Conservation (phyloP, 2,329 filamentous ascomycete species). For the Aspergillus bombycis region DNA sequence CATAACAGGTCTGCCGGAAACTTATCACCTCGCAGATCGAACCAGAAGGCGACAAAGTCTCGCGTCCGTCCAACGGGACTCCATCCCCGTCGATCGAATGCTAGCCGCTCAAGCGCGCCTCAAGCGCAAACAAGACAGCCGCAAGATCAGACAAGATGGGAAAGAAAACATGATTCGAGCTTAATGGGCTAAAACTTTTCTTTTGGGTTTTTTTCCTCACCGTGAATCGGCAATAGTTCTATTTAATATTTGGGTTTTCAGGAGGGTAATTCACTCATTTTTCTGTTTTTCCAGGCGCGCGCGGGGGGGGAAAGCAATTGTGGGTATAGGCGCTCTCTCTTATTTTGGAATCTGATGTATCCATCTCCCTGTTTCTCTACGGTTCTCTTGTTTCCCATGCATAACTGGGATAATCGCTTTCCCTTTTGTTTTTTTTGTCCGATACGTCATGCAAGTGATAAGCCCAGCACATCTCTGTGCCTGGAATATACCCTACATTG, state of each 20-base stretch:
- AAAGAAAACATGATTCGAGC: slow-evolving; percentile 35
- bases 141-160: slow-evolving; percentile 31
- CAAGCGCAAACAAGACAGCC: slow-evolving; percentile 31
- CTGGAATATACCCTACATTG: slow-evolving; percentile 12
- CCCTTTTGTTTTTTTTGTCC: not conserved
- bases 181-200: slow-evolving; percentile 3
- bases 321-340: slow-evolving; percentile 6
- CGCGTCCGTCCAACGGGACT: slow-evolving; percentile 26
- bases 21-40: slow-evolving; percentile 24
- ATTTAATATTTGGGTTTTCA: not conserved
- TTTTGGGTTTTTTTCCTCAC: not conserved
- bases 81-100: slow-evolving; percentile 36
- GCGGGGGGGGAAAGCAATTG: not conserved
- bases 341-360: not conserved
- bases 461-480: not conserved
- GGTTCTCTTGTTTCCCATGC: not conserved
- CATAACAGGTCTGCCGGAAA: slow-evolving; percentile 25
- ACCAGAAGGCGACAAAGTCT: slow-evolving; percentile 26
- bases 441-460: not conserved
- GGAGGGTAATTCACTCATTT: not conserved
- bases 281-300: not conserved
- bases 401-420: not conserved
- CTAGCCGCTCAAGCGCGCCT: slow-evolving; percentile 41
- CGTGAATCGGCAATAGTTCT: not conserved
- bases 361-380: not conserved